Evolutionary conservation across 2,329 filamentous ascomycete species (phyloP), one percentile per base, ranked within the genome.

Genomic region (Fusarium temperatum): DNA sequence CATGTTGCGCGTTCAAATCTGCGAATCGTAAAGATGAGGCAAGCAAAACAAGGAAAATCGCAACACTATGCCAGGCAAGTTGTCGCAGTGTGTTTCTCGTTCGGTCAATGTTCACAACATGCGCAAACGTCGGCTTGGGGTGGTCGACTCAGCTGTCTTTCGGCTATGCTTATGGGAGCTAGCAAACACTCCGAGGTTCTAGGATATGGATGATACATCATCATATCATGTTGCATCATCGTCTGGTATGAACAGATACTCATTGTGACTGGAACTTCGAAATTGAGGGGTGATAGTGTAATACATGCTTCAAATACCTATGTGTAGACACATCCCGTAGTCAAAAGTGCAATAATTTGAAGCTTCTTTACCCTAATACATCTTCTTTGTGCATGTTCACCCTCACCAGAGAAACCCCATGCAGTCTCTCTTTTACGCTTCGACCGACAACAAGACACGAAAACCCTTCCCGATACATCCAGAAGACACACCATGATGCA

Each of bases 401-500:
- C 28, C 36, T 47, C 24, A 24, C 26, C 30, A 41, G 30, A 62
- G 17, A 44, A 48, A 45, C 47, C 32, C 50, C 50, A 63, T 63
- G 48, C 42, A 45, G 20, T 36, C 26, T 45, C 38, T 47, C n/a
- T n/a, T 41, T 54, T 36, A 50, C 41, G 44, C 41, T 24, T 38
- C 32, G 48, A 24, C 41, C 50, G 24, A 39, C 39, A 41, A 54
- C 35, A 64, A 60, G 24, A 51, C 36, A 45, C 44, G 42, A 63
- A 53, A n/a, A 20, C 24, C 26, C 51, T 59, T 32, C 26, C 39
- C 35, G n/a, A 63, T 48, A 73, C 55, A 75, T 68, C 62, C 63
- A 66, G 53, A 59, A 66, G 65, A 55, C 59, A 53, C 36, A 55
- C 65, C 47, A 44, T 58, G 51, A 70, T 69, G 53, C 41, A 69